Percentiles rank a stretch among this genome's conserved stretches.
Evolutionary conservation across 2,329 filamentous ascomycete genomes (phyloP).

Genomic region (Sporothrix protearum): DNA sequence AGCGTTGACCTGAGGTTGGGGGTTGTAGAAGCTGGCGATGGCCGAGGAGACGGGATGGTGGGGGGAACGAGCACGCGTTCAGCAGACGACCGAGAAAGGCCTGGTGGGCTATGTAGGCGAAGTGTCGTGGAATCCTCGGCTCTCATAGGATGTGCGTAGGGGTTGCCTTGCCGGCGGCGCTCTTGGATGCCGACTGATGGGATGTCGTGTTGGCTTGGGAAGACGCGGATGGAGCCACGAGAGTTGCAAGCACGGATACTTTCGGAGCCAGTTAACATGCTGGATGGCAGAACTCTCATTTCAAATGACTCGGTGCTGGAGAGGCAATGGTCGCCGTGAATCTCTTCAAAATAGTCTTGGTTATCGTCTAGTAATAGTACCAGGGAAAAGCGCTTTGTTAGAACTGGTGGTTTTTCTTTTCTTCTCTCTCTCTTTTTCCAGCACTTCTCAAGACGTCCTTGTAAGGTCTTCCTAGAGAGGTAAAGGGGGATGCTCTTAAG

Average conservation of each 20-base stretch:
- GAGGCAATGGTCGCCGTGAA: not conserved
- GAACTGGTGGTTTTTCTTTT: no score
- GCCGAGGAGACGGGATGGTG: not conserved
- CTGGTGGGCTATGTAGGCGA: not conserved
- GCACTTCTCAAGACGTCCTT: not conserved
- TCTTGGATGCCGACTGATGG: not conserved
- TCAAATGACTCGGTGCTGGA: slow-evolving; percentile 6
- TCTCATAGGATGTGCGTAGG: not conserved
- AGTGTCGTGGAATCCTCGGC: not conserved
- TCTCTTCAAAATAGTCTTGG: not conserved
- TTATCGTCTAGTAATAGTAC: not conserved
- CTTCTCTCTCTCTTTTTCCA: not conserved
- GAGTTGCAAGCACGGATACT: not conserved
- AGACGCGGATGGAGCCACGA: not conserved
- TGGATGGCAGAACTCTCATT: not conserved
- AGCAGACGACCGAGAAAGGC: not conserved
- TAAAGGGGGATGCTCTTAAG: not conserved
- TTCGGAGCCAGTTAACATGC: not conserved
- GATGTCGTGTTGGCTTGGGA: not conserved
- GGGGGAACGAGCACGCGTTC: slow-evolving; percentile 2
- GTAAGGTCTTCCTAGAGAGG: no score
- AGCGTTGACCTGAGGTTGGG: not conserved
- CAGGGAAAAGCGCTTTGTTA: not conserved
- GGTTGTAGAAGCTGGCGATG: not conserved
- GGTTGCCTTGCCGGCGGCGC: not conserved